phyloP scores from a whole-genome alignment of 768 basidiomycete species.

The Neoboletus subvelutipes region DNA sequence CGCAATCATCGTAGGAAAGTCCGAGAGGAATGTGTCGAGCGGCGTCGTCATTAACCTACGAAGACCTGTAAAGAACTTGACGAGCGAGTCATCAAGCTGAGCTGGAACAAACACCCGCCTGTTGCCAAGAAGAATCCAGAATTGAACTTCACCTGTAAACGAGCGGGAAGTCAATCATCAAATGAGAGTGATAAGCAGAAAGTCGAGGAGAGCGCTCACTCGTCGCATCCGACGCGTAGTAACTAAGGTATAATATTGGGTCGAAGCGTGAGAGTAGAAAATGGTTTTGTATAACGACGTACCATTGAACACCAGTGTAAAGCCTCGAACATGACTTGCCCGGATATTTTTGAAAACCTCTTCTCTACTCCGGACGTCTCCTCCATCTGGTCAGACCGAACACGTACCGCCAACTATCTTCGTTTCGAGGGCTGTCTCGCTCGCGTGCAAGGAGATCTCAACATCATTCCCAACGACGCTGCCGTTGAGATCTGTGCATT shows the following conservation, averaged over 20 bases:
- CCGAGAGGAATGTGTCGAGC: background rate
- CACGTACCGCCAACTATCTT: constrained; percentile 27
- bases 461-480: constrained; percentile 41
- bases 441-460: constrained; percentile 38
- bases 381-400: constrained; percentile 41
- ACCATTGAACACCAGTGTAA: no score
- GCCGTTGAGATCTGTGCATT: constrained; percentile 36
- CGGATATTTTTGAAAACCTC: constrained; percentile 37
- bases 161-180: background rate
- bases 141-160: background rate
- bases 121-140: background rate
- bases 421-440: constrained; percentile 35
- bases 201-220: no score
- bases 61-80: background rate
- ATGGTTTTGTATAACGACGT: no score
- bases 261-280: no score
- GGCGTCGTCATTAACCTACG: no score
- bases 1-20: background rate
- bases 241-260: no score
- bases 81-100: background rate
- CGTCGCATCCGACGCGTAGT: no score
- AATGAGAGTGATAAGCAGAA: no score
- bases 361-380: constrained; percentile 41
- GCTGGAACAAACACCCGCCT: background rate
- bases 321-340: constrained; percentile 1